A percentile compares a stretch with the other conserved stretches of the same genome.
phyloP scores from a whole-genome alignment of 2,329 filamentous ascomycete genomes.

The Rhynchosporium graminicola region DNA sequence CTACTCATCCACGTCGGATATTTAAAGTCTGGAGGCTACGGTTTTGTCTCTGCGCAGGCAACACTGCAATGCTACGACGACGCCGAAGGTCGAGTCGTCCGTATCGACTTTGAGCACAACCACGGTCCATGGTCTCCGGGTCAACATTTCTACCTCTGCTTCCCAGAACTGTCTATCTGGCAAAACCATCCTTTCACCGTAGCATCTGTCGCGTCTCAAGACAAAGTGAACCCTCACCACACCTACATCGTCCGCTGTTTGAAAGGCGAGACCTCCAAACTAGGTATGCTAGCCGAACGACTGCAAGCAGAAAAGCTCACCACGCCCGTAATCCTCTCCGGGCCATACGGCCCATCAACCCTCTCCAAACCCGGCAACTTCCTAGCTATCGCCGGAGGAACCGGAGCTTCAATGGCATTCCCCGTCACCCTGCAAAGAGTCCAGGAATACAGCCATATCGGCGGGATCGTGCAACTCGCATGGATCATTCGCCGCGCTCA shows the following conservation, averaged over 20 bases:
- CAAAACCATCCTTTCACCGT: slow-evolving; percentile 79
- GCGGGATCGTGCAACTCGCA: slow-evolving; percentile 55
- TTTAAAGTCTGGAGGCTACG: slow-evolving; percentile 45
- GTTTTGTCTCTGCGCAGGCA: slow-evolving; percentile 57
- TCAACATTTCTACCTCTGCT: slow-evolving; percentile 77
- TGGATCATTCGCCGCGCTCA: slow-evolving; percentile 60
- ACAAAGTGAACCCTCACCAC: slow-evolving; percentile 47
- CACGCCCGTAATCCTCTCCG: slow-evolving; percentile 60
- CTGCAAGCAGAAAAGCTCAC: slow-evolving; percentile 33
- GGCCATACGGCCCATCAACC: slow-evolving; percentile 55
- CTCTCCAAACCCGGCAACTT: slow-evolving; percentile 46
- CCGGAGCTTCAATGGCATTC: slow-evolving; percentile 58
- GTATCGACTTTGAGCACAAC: slow-evolving; percentile 69
- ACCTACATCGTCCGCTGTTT: slow-evolving; percentile 60
- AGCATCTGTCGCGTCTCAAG: slow-evolving; percentile 66
- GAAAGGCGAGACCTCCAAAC: slow-evolving; percentile 54
- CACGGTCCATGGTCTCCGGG: slow-evolving; percentile 65
- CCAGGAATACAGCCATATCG: slow-evolving; percentile 36
- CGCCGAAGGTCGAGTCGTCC: slow-evolving; percentile 60
- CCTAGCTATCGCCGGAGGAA: slow-evolving; percentile 58
- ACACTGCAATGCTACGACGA: slow-evolving; percentile 52
- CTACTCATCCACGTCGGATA: slow-evolving; percentile 62
- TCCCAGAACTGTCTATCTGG: slow-evolving; percentile 70
- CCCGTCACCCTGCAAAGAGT: slow-evolving; percentile 49
- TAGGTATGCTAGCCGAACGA: slow-evolving; percentile 42